Evolutionary conservation across 345 rosid species (phyloP), one percentile per base, ranked within the genome.

Genomic region (Nasturtium officinale): DNA sequence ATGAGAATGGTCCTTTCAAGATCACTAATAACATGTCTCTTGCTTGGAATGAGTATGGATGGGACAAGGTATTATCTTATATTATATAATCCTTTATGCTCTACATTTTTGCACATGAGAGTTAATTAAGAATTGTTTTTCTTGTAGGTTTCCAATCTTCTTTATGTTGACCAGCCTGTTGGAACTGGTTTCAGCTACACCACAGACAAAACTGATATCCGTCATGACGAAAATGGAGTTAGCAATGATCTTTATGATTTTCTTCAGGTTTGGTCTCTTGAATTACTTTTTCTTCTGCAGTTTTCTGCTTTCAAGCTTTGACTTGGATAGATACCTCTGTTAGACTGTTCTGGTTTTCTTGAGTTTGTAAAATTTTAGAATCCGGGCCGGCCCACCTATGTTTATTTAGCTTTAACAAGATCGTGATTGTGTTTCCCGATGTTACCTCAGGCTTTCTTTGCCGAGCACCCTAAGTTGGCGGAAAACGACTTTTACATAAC

Each of bases 171-270:
- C 72, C 99, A 96, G 80, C 99, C 99, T 46, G 81, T 82, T 78
- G 99, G 99, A 21, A 96, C 99, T 75, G 99, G 99, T 43, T 96
- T 90, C 81, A 96, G 99, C 82, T 96, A 85, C 76, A 92, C 85
- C 6, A 83, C 97, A 35, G 99, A 96, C 69, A 79, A 72, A 59
- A 90, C 92, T 57, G 99, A 96, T 65, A 76, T 92, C 52, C 96
- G 91, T 60, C 99, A 92, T 52, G 82, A 82, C 59, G 99, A 96
- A 85, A 80, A 70, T 3, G 99, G 92, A 75, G 97, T 96, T 77
- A 87, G 99, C 60, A 73, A 86, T 75, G 98, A 92, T 81, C 82
- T 96, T 0, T 96, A 96, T 81, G 97, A 92, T 84, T 96, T 96
- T 84, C 82, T 96, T 51, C 97, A 96, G 99, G 99, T 96, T 33